A percentile compares a stretch with the other conserved stretches of the same genome.
Conservation (phyloP, 352 stramenopile species). For the Phytophthora sp. region DNA sequence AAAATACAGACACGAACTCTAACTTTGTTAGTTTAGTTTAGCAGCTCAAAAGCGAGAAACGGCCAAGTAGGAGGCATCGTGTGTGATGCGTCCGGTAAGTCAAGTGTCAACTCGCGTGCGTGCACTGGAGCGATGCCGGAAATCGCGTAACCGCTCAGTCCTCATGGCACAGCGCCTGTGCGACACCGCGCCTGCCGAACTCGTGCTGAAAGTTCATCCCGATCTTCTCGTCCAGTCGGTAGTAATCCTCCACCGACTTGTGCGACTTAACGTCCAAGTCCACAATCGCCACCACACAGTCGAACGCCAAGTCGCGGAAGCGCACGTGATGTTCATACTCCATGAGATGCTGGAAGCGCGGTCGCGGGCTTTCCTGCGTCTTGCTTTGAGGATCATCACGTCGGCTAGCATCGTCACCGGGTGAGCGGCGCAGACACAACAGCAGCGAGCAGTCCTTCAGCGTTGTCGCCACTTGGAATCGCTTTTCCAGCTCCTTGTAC, state of each 20-base stretch:
- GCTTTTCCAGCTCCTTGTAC: constrained; percentile 68
- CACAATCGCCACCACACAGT: constrained; percentile 84
- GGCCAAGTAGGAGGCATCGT: not conserved
- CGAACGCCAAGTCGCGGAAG: constrained; percentile 73
- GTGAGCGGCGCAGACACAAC: constrained; percentile 66
- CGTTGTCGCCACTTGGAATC: constrained; percentile 84
- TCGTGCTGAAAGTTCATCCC: constrained; percentile 59
- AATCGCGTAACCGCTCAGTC: constrained; percentile 40
- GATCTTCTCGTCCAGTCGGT: constrained; percentile 82
- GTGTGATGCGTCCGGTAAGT: constrained; percentile 10
- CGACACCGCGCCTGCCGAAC: constrained; percentile 43
- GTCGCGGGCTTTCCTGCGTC: constrained; percentile 18
- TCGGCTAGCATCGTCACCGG: constrained; percentile 25
- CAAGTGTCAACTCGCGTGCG: constrained; percentile 13
- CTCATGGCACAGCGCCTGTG: constrained; percentile 46
- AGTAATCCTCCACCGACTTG: constrained; percentile 87
- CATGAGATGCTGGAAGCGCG: constrained; percentile 65
- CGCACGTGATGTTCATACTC: constrained; percentile 73
- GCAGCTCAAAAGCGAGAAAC: not conserved
- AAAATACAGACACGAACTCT: constrained; percentile 19
- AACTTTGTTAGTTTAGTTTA: constrained; percentile 20
- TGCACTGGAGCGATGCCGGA: not conserved
- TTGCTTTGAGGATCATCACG: constrained; percentile 20
- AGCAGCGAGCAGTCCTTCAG: constrained; percentile 88
- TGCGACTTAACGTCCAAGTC: constrained; percentile 89